Evolutionary conservation across 2,329 filamentous ascomycete species (phyloP).

Genomic region (Cercospora sojina): DNA sequence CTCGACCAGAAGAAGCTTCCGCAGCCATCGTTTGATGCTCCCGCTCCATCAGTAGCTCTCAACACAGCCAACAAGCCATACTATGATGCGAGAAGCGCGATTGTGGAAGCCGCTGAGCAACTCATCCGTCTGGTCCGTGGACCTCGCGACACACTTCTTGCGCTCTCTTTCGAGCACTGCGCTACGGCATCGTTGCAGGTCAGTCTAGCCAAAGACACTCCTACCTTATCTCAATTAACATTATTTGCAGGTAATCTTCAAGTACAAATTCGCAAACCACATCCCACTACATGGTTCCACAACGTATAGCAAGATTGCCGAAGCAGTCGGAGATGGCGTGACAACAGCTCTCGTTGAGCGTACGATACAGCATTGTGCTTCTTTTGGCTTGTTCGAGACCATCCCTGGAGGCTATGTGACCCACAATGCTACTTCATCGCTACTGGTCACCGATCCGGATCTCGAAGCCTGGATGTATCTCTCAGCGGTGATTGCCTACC

Average conservation of each 20-base stretch:
- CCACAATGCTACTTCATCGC: slow-evolving; percentile 23
- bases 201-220: neutral
- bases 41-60: slow-evolving; percentile 6
- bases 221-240: neutral
- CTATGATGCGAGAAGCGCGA: slow-evolving; percentile 15
- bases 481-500: slow-evolving; percentile 26
- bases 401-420: slow-evolving; percentile 18
- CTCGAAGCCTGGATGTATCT: slow-evolving; percentile 28
- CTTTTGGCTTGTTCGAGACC: slow-evolving; percentile 25
- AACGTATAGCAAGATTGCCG: slow-evolving; percentile 13
- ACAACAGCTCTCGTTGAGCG: slow-evolving; percentile 24
- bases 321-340: slow-evolving; percentile 13
- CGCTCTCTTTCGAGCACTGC: slow-evolving; percentile 13
- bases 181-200: neutral
- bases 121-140: slow-evolving; percentile 17
- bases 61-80: slow-evolving; percentile 9
- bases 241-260: slow-evolving; percentile 11
- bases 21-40: slow-evolving; percentile 9
- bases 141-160: slow-evolving; percentile 9
- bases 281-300: slow-evolving; percentile 13
- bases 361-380: slow-evolving; percentile 24
- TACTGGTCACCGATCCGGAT: slow-evolving; percentile 29
- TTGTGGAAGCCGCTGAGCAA: slow-evolving; percentile 17
- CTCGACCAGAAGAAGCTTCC: slow-evolving; percentile 8
- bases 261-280: slow-evolving; percentile 14